Base-by-base conservation (phyloP, 2,329 filamentous ascomycete genomes). In the Rachicladosporium sp. region DNA sequence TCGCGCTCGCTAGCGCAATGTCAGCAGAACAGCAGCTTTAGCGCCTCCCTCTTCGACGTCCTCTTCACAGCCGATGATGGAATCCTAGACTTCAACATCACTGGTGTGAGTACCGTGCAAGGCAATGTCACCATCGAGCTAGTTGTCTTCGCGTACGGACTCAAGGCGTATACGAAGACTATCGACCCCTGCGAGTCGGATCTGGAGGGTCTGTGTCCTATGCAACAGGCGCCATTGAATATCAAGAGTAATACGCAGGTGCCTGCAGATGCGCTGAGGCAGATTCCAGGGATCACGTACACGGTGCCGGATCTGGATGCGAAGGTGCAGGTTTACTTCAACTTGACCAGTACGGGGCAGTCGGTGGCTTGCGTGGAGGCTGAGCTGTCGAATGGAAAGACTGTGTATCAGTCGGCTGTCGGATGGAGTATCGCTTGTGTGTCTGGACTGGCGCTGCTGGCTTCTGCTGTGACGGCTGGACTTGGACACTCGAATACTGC, bases 401-500 rank as follows among this genome's bases (percentile, higher is more conserved):
- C 87, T 0, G 89, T 95, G 39, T 80, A 95, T 59, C 76, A 94
- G 52, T 69, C 85, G 45, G 86, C 80, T 44, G 87, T 95, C 32
- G 86, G 87, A 53, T 95, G 88, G 88, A 73, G 78, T 30, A 87
- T 88, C 21, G 89, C 89, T 42, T 71, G 93, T 50, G 87, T 95
- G 52, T 85, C 86, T 47, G 86, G 85, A 44, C 66, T 93, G 34
- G 86, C 83, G 50, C 70, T 95, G 35, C 70, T 86, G 36, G 81
- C 86, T 6, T 94, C 89, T 33, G 89, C 86, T 45, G 74, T 95
- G 47, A 83, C 89, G 23, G 94, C 87, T 21, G 87, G 87, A 27
- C 69, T 95, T 4, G 89, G 89, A 8, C 87, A 95, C 62, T 85
- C 85, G 36, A 95, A 95, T 60, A 89, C 89, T 4, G 88, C 89